A percentile compares a stretch with the other conserved stretches of the same genome.
Conservation (phyloP, 768 basidiomycete species). For the Postia placenta region DNA sequence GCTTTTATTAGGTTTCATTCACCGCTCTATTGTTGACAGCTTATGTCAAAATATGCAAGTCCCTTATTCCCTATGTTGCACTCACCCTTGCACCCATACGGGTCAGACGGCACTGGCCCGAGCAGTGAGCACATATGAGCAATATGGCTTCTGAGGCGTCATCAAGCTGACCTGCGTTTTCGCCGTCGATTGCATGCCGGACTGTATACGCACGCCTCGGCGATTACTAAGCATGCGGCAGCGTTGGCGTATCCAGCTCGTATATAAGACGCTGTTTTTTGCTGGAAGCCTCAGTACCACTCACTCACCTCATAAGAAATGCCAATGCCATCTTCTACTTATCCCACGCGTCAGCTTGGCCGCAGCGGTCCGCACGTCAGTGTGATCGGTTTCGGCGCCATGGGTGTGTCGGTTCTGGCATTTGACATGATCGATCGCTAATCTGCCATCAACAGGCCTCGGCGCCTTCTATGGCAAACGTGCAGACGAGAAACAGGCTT, state of each 20-base stretch:
- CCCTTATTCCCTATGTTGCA: too few species aligned
- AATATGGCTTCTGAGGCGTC: not conserved
- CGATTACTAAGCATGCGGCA: not conserved
- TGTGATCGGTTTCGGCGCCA: slow-evolving; percentile 7
- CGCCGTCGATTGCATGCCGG: not conserved
- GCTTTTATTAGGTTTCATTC: too few species aligned
- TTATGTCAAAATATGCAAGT: too few species aligned
- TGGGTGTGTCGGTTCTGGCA: not conserved
- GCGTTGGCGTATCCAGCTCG: not conserved
- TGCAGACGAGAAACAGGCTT: not conserved
- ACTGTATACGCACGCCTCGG: not conserved
- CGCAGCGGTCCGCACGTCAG: slow-evolving; percentile 1
- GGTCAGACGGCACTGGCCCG: too few species aligned
- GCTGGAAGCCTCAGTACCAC: not conserved
- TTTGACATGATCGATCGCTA: not conserved
- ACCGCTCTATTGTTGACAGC: too few species aligned
- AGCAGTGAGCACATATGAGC: not conserved
- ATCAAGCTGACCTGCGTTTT: not conserved
- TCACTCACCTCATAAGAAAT: not conserved
- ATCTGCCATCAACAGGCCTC: not conserved
- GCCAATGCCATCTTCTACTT: not conserved
- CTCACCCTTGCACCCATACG: too few species aligned
- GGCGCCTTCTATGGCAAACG: slow-evolving; percentile 1
- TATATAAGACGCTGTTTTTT: not conserved
- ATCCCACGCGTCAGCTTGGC: slow-evolving; percentile 1